Base-by-base conservation (phyloP, 495 filamentous ascomycete genomes). In the Neurospora sp. region DNA sequence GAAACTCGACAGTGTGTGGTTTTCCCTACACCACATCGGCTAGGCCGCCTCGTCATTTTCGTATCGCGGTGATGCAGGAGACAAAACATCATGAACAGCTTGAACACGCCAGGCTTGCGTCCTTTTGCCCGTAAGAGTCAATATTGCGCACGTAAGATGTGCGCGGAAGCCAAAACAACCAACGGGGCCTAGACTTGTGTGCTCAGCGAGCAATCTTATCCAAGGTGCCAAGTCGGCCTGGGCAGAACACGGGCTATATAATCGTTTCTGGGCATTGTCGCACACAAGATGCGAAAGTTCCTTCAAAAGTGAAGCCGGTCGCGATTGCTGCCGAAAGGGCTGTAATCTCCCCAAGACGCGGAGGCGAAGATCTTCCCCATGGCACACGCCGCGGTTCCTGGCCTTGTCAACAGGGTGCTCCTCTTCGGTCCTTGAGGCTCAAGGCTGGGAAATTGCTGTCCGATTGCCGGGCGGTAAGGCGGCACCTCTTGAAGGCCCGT, bases 171-270 rank as follows among this genome's bases (percentile, higher is more conserved):
- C 53, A 35, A 37, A 65, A 65, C 27, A 65, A 8, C 53, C 53
- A 65, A 65, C 12, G 20, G 48, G 22, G 53, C 27, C 53, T 37
- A 65, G 27, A 65, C 65, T 12, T 53, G 69, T 65, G 42, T 71
- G 69, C 59, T 78, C 78, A 61, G 72, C 74, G 76, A 75, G 68
- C 73, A 79, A 77, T 78, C 74, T 80, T 73, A 74, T 76, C 73
- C 79, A 78, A 79, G 76, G 78, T 78, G 79, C 79, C 77, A 79
- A 80, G 79, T 40, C 16, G 69, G 41, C 27, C 68, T 78, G 70
- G 75, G 27, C 72, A 37, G 72, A 65, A 70, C 72, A 73, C 68
- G 37, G 40, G 70, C 45, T 69, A 75, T 77, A 77, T 75, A 68
- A 70, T 75, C 77, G 74, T 71, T 41, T 76, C 78, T 79, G 75